These are phyloP conservation scores for Caloboletus firmus DNA, from an alignment of 1,284 basidiomycete genomes.

Conservation along the genomic window DNA sequence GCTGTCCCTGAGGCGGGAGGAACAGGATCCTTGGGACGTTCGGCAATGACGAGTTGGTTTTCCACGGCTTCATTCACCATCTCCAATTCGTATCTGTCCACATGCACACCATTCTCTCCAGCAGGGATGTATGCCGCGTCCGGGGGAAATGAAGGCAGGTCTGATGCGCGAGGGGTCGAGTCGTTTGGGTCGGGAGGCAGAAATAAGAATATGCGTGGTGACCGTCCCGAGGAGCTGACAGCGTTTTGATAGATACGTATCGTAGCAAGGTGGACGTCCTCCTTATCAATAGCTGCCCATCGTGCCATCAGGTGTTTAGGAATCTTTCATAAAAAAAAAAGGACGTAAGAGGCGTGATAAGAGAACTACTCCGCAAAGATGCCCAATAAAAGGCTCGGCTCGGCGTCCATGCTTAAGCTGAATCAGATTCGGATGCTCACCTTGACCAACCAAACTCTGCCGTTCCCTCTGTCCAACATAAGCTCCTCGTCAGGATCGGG, in stretches of 20 bases:
- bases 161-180: slow-evolving; percentile 36
- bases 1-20: slow-evolving; percentile 44
- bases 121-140: slow-evolving; percentile 41
- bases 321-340: slow-evolving; percentile 51
- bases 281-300: slow-evolving; percentile 58
- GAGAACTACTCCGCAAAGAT: not conserved
- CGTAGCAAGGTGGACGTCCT: slow-evolving; percentile 66
- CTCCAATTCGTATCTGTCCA: slow-evolving; percentile 72
- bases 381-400: not conserved
- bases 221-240: slow-evolving; percentile 43
- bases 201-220: slow-evolving; percentile 65
- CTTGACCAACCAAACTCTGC: slow-evolving; percentile 79
- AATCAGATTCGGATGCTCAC: slow-evolving; percentile 39
- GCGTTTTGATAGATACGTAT: slow-evolving; percentile 67
- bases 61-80: slow-evolving; percentile 75
- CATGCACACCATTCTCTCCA: slow-evolving; percentile 41
- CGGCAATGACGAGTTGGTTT: slow-evolving; percentile 76
- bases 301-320: slow-evolving; percentile 70
- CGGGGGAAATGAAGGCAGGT: slow-evolving; percentile 36
- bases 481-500: slow-evolving; percentile 77
- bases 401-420: not conserved
- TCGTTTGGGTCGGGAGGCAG: slow-evolving; percentile 58
- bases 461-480: slow-evolving; percentile 69
- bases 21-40: slow-evolving; percentile 65
- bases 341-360: slow-evolving; percentile 5